Base-by-base conservation (phyloP, 106 monocot species). In the Alisma plantagoaquatica region DNA sequence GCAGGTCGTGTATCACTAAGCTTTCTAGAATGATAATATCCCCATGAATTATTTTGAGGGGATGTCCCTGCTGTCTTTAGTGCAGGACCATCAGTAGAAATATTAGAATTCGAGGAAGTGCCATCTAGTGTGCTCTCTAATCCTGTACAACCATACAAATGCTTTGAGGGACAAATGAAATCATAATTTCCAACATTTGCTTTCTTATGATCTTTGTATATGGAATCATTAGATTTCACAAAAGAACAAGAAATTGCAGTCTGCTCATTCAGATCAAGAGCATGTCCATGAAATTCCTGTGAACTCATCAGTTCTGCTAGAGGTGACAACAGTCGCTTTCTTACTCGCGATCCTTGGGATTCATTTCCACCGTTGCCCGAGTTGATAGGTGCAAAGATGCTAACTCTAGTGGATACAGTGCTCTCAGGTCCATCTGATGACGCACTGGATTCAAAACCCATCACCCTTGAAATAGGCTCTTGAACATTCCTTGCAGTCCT, bases 271-370 rank as follows among this genome's bases (percentile, higher is more conserved):
- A 81, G 71, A 33, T 81, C 56, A 49, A 80, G 45, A 1, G 49
- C 7, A 47, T 87, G 80, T 18, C 77, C 87, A 72, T 75, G 42
- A 33, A 83, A 87, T 32, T 75, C 67, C 25, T 74, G 74, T 35
- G 31, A 29, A 29, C 29, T 23, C 61, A 70, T 52, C 64, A 72
- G 70, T 41, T 29, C 58, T 64, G 75, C 71, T 50, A 78, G 28
- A 46, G 96, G 89, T 30, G 89, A 96, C 14, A 78, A 73, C 56
- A 89, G 24, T 3, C 78, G 77, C 47, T 89, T 96, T 56, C 80
- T 75, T 59, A 64, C 41, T 53, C 74, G 84, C 8, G 52, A 41
- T 30, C 58, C 80, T 59, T 64, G 65, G 38, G 47, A 61, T 58
- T 70, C 70, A 65, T 2, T 31, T 33, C 41, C 50, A 19, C 16